Base-by-base conservation (phyloP, 2,329 filamentous ascomycete species). In the Dothiorella sarmentorum region DNA sequence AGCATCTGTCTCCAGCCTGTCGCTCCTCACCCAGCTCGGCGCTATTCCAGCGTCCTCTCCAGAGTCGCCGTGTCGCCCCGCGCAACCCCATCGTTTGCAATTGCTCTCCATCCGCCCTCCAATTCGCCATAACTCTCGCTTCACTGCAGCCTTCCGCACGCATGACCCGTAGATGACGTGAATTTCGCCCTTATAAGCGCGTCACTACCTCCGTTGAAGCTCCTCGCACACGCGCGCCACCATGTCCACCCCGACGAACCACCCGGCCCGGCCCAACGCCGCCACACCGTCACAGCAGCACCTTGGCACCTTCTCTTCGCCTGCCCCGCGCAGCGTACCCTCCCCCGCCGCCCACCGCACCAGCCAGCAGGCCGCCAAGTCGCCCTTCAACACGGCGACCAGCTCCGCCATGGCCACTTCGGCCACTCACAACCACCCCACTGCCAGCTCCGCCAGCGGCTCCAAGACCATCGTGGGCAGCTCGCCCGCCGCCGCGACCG, bases 261-360 rank as follows among this genome's bases (percentile, higher is more conserved):
- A 59, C 35, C 49, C 57, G 7, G 47, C 55, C n/a, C 49, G 49
- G 10, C 49, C 47, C 24, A 53, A 40, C 20, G 52, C 56, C 45
- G 35, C 43, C 9, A 59, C 47, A 2, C 61, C 51, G 29, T 45
- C 43, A 38, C 70, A 72, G 55, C 69, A 69, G 47, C 51, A 69
- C 71, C 69, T 72, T 59, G 63, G 66, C 56, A 64, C 65, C 61
- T 76, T 71, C 69, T 74, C 69, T 43, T 75, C 69, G 38, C 72
- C 72, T 52, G 73, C 69, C 26, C 75, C 71, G 63, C 78, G 70
- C 67, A 77, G 68, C 63, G 71, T 75, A 1, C 63, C 67, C 31
- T 67, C 65, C 10, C 65, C 67, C 10, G 65, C 66, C 15, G 59
- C 66, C 11, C 59, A 63, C n/a, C 61, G 72, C 65, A 22, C 67